A percentile compares a stretch with the other conserved stretches of the same genome.
These are phyloP conservation scores for Grosmannia clavigera DNA, from an alignment of 2,329 filamentous ascomycete genomes.

Conservation along the genomic window DNA sequence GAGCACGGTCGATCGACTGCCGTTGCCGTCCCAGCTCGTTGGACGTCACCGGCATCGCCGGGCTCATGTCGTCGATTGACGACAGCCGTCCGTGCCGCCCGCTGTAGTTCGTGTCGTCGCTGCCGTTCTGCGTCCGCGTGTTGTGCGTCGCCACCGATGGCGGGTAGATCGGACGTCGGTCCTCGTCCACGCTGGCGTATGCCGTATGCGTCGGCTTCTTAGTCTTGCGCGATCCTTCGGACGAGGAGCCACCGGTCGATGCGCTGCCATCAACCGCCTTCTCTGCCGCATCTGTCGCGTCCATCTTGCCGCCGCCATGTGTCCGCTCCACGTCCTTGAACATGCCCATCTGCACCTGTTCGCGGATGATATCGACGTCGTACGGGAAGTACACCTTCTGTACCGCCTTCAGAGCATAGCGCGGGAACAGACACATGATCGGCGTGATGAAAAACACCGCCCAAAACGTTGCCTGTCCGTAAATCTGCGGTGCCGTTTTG, in stretches of 20 bases:
- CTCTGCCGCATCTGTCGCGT: conserved; percentile 23
- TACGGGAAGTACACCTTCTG: conserved; percentile 92
- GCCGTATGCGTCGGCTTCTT: conserved; percentile 38
- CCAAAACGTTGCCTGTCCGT: conserved; percentile 78
- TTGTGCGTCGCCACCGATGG: conserved; percentile 79
- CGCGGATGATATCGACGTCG: conserved; percentile 90
- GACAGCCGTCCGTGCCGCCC: conserved; percentile 5
- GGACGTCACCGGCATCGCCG: conserved; percentile 39
- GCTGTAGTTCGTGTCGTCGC: conserved; percentile 77
- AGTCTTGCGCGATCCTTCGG: conserved; percentile 41
- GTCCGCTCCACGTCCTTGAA: conserved; percentile 54
- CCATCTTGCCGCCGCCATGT: conserved; percentile 13
- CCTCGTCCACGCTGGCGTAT: conserved; percentile 64
- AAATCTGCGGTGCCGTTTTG: conserved; percentile 64
- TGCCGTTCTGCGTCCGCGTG: conserved; percentile 76
- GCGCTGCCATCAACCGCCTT: conserved; percentile 30
- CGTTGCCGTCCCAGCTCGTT: conserved; percentile 2
- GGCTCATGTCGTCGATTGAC: conserved; percentile 44
- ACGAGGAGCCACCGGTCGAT: conserved; percentile 26
- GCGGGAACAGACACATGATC: conserved; percentile 71
- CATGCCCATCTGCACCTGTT: conserved; percentile 73
- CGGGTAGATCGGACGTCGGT: conserved; percentile 84
- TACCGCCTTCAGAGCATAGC: conserved; percentile 73
- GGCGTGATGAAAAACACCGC: conserved; percentile 66
- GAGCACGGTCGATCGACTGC: conserved; percentile 50